Evolutionary conservation across 2,329 filamentous ascomycete species (phyloP).

Genomic region (Aspergillus chevalieri): DNA sequence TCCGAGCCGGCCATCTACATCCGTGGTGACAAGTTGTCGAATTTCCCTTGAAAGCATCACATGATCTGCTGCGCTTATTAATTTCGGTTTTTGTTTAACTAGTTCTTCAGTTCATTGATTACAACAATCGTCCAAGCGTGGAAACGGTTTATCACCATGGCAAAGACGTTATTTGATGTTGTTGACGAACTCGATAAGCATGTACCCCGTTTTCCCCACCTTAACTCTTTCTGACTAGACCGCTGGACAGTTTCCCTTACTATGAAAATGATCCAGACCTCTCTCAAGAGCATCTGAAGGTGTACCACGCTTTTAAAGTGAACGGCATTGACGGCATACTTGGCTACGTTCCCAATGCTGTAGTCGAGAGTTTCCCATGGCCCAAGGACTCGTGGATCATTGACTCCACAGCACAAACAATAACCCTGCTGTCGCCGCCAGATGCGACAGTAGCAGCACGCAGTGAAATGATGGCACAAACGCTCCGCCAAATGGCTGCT

Average conservation of each 20-base stretch:
- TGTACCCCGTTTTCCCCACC: not conserved
- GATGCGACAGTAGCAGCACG: not conserved
- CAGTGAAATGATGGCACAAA: not conserved
- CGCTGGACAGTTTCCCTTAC: not conserved
- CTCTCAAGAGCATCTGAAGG: not conserved
- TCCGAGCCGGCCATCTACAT: no score
- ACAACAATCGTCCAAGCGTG: no score
- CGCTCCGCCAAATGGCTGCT: not conserved
- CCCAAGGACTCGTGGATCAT: not conserved
- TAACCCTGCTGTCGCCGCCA: not conserved
- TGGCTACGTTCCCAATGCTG: not conserved
- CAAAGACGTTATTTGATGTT: not conserved
- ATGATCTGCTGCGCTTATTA: no score
- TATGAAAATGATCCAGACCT: not conserved
- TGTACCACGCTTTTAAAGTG: slow-evolving; percentile 1
- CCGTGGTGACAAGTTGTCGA: no score
- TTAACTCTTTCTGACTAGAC: not conserved
- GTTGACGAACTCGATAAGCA: slow-evolving; percentile 1
- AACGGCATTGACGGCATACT: not conserved
- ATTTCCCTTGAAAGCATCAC: no score
- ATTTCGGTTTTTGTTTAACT: no score
- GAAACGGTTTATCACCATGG: not conserved
- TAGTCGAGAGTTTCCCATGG: not conserved
- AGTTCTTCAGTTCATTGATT: no score
- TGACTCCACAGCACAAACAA: not conserved